Evolutionary conservation across 495 filamentous ascomycete species (phyloP).

Genomic region (Podospora didyma): DNA sequence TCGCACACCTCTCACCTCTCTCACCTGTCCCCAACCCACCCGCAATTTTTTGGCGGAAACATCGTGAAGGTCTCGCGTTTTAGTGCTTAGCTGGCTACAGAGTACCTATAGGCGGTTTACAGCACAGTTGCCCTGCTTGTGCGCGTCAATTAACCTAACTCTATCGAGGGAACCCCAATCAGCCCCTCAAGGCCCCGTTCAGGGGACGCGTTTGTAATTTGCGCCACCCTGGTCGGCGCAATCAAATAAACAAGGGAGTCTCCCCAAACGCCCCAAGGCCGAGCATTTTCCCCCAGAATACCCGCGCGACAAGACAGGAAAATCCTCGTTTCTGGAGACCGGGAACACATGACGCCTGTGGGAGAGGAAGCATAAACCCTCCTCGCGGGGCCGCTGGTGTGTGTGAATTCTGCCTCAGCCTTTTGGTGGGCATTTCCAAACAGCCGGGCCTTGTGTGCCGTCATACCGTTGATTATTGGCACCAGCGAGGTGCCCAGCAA

Average conservation of each 20-base stretch:
- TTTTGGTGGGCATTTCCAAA: constrained; percentile 9
- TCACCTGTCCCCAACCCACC: too few relatives aligned
- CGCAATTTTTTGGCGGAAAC: too few relatives aligned
- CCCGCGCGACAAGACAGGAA: constrained; percentile 23
- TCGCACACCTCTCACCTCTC: too few relatives aligned
- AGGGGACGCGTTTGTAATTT: constrained; percentile 38
- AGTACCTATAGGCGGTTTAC: too few relatives aligned
- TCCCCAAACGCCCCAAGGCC: constrained; percentile 15
- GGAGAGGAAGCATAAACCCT: constrained; percentile 25
- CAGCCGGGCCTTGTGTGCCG: constrained; percentile 3
- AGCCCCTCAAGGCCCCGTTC: constrained; percentile 10
- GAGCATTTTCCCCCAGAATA: constrained; percentile 23
- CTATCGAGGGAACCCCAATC: not conserved
- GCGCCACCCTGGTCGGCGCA: constrained; percentile 30
- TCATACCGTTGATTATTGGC: not conserved
- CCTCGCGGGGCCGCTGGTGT: constrained; percentile 17
- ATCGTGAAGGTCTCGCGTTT: too few relatives aligned
- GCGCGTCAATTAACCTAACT: too few relatives aligned
- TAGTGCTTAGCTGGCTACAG: too few relatives aligned
- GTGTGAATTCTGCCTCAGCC: constrained; percentile 13
- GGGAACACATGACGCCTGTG: constrained; percentile 25
- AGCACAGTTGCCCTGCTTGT: too few relatives aligned
- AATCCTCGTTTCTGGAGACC: constrained; percentile 11
- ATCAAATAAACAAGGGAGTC: constrained; percentile 37
- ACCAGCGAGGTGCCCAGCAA: too few relatives aligned